A percentile compares a stretch with the other conserved stretches of the same genome.
These are phyloP conservation scores for Suillus subaureus DNA, from an alignment of 768 basidiomycete genomes.

Conservation along the genomic window DNA sequence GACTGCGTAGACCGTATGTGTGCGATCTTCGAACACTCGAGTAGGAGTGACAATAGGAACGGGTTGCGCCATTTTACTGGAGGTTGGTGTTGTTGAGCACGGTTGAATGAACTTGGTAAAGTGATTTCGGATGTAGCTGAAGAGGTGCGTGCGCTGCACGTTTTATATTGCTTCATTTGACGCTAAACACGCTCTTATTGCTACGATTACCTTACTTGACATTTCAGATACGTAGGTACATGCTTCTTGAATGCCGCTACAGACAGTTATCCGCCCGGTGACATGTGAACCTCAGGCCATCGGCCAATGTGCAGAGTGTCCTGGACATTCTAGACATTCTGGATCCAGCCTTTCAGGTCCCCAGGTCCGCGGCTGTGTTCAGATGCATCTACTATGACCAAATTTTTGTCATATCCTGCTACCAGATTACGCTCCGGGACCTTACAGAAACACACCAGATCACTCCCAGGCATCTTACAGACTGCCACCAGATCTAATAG, in stretches of 20 bases:
- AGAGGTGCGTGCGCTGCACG: neutral
- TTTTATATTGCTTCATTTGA: neutral
- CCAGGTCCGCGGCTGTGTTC: neutral
- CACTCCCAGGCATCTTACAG: no score
- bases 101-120: neutral
- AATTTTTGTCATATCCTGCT: neutral
- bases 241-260: neutral
- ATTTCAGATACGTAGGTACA: neutral
- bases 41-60: neutral
- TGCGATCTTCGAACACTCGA: neutral
- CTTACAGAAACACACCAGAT: no score
- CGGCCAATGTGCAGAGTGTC: neutral
- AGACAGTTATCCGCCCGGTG: neutral
- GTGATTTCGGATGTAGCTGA: neutral
- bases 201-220: neutral
- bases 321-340: neutral
- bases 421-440: no score
- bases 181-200: neutral
- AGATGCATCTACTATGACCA: neutral
- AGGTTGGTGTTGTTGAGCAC: neutral
- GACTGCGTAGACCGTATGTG: neutral
- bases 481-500: neutral
- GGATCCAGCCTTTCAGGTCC: neutral
- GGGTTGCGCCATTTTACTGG: neutral
- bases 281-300: neutral